Evolutionary conservation across 192 early-diverging fungal species (phyloP).

Genomic region (Geranomyces variabilis): DNA sequence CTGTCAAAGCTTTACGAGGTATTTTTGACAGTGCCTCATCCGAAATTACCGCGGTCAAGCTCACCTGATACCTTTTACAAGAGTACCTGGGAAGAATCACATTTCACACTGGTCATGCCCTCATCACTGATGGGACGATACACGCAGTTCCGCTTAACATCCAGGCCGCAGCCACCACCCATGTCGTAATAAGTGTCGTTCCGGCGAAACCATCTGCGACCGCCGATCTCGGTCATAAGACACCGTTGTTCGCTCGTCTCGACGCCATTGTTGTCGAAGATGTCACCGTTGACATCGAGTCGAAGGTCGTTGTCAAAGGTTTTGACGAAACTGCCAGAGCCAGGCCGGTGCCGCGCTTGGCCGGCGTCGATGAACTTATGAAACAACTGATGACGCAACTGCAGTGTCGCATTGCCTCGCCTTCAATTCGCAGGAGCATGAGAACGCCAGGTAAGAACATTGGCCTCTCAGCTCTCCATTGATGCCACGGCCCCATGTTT

Average conservation of each 20-base stretch:
- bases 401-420: neutral
- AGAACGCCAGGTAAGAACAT: slow-evolving; percentile 7
- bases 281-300: neutral
- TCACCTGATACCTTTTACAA: neutral
- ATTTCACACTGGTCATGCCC: slow-evolving; percentile 1
- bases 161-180: neutral
- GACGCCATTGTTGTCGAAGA: slow-evolving; percentile 2
- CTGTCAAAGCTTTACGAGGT: neutral
- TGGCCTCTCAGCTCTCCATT: too few species aligned
- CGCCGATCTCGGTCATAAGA: neutral
- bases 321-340: neutral
- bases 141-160: slow-evolving; percentile 3
- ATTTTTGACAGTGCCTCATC: too few species aligned
- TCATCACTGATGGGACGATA: neutral
- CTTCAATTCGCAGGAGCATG: neutral
- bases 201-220: neutral
- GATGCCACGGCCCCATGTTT: too few species aligned
- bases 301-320: neutral
- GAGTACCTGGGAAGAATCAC: slow-evolving; percentile 4
- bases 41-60: too few species aligned
- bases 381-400: neutral
- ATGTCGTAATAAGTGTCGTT: neutral
- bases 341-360: slow-evolving; percentile 1
- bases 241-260: neutral
- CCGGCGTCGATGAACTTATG: slow-evolving; percentile 13